Percentiles rank a stretch among this genome's conserved stretches.
These are phyloP conservation scores for Trichoderma asperellum DNA, from an alignment of 2,329 filamentous ascomycete species.

Conservation along the genomic window DNA sequence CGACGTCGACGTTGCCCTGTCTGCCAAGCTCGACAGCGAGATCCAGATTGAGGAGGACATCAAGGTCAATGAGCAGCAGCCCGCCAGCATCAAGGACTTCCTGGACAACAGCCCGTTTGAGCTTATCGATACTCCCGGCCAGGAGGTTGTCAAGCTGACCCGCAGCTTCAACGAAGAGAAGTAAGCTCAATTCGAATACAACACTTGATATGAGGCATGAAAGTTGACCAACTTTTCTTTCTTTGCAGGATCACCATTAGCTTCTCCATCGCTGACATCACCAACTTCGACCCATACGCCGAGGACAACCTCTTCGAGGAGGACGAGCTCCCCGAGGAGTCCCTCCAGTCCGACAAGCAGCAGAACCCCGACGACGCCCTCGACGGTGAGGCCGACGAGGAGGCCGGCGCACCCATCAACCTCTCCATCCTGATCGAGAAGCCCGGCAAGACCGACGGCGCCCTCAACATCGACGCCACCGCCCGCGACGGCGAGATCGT, in stretches of 20 bases:
- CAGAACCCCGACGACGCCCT: constrained; percentile 52
- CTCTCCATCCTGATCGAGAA: constrained; percentile 90
- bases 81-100: constrained; percentile 83
- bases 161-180: constrained; percentile 86
- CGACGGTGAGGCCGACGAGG: constrained; percentile 57
- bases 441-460: constrained; percentile 69
- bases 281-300: constrained; percentile 46
- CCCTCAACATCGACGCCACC: constrained; percentile 82
- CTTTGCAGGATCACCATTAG: constrained; percentile 47
- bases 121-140: constrained; percentile 78
- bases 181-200: constrained; percentile 47
- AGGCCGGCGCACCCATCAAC: constrained; percentile 73
- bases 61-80: constrained; percentile 71
- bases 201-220: not conserved
- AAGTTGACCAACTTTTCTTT: constrained; percentile 23
- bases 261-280: constrained; percentile 50
- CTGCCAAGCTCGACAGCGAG: constrained; percentile 83
- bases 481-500: constrained; percentile 85
- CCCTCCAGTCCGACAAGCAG: constrained; percentile 57
- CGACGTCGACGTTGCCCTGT: constrained; percentile 76
- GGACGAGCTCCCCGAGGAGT: constrained; percentile 46
- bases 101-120: constrained; percentile 83
- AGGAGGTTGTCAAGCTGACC: constrained; percentile 85
- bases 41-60: constrained; percentile 82
- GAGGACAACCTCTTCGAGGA: constrained; percentile 47